A percentile compares a stretch with the other conserved stretches of the same genome.
These are phyloP conservation scores for Trichosporon ovoides DNA, from an alignment of 1,284 basidiomycete species.

Conservation along the genomic window DNA sequence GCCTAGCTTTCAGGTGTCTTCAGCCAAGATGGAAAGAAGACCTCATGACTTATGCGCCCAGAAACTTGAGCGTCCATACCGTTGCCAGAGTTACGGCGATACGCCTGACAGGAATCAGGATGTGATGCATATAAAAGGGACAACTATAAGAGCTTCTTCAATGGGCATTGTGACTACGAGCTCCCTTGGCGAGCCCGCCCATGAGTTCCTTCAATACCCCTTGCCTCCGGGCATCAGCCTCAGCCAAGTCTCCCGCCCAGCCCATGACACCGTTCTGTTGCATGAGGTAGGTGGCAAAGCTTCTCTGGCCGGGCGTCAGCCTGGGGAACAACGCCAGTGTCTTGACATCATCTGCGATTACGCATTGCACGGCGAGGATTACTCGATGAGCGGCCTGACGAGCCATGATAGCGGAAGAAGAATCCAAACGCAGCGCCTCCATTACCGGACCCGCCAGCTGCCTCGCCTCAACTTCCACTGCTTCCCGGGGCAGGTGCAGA, in stretches of 20 bases:
- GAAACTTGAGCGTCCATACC: no score
- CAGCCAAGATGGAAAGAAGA: no score
- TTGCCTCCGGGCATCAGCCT: constrained; percentile 6
- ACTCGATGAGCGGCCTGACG: constrained; percentile 39
- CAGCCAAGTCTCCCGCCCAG: neutral
- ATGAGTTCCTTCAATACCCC: constrained; percentile 3
- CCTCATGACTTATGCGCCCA: no score
- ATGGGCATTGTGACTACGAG: neutral
- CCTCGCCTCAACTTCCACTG: constrained; percentile 31
- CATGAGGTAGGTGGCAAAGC: constrained; percentile 42
- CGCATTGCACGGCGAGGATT: constrained; percentile 39
- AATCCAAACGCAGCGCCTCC: constrained; percentile 11
- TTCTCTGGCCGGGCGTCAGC: constrained; percentile 31
- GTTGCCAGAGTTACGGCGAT: no score
- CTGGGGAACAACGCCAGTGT: constrained; percentile 35
- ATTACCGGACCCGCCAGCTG: constrained; percentile 29
- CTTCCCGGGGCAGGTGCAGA: constrained; percentile 32
- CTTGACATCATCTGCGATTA: constrained; percentile 27
- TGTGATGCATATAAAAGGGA: no score
- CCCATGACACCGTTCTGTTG: constrained; percentile 32
- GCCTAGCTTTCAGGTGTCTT: no score
- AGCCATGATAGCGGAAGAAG: constrained; percentile 8
- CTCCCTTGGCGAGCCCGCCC: constrained; percentile 1
- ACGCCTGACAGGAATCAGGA: no score
- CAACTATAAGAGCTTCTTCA: no score